Conservation (phyloP, 345 rosid genomes). For the Eucalyptus sideroxylon region DNA sequence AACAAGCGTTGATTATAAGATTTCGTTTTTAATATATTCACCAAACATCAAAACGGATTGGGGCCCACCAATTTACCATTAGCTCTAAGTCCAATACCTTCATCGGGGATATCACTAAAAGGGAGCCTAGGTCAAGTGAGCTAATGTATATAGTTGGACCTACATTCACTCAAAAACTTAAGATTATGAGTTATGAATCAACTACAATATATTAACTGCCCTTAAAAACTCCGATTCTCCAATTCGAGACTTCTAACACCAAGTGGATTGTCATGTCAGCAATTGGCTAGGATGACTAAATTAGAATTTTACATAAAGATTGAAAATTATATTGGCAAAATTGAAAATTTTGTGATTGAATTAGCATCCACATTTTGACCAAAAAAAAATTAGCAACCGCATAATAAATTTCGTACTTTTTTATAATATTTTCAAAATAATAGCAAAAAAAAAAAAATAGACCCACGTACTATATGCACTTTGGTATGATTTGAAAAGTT, state of each 20-base stretch:
- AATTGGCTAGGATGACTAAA: not conserved
- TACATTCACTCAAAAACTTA: too few relatives aligned
- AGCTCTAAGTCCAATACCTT: too few relatives aligned
- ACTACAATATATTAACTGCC: rapidly evolving
- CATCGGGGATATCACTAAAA: too few relatives aligned
- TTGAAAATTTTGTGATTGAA: not conserved
- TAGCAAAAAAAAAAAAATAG: not conserved
- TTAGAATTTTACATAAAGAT: not conserved
- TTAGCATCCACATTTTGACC: not conserved
- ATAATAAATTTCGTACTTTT: not conserved
- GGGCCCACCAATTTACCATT: too few relatives aligned
- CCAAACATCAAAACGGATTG: too few relatives aligned
- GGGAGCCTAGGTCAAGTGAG: too few relatives aligned
- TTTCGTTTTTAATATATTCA: too few relatives aligned
- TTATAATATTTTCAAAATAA: not conserved
- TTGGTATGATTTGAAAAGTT: not conserved
- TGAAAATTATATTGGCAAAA: not conserved
- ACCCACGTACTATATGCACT: not conserved
- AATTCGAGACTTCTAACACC: too few relatives aligned
- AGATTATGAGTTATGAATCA: too few relatives aligned
- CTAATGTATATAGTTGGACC: too few relatives aligned
- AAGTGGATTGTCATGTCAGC: not conserved
- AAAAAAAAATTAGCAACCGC: not conserved
- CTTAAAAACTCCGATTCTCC: too few relatives aligned
- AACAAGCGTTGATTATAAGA: too few relatives aligned